These are phyloP conservation scores for Emmonsiellopsis sp. DNA, from an alignment of 2,329 filamentous ascomycete genomes.

Conservation along the genomic window DNA sequence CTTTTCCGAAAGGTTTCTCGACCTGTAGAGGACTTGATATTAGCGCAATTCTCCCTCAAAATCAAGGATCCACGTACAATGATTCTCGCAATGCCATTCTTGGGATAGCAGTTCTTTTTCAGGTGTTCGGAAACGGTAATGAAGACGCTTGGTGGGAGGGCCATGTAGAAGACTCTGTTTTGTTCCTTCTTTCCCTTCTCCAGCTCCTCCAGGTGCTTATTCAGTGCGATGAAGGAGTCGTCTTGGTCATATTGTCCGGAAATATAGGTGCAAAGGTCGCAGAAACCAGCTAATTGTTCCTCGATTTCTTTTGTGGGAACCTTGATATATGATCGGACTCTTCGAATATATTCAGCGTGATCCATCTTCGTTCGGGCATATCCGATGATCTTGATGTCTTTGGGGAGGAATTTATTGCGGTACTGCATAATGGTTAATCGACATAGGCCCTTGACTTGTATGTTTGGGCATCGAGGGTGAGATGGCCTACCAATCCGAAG, in stretches of 20 bases:
- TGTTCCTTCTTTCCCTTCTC: constrained; percentile 75
- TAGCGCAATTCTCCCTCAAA: background rate
- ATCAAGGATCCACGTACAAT: constrained; percentile 56
- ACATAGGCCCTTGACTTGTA: constrained; percentile 1
- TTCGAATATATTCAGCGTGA: constrained; percentile 84
- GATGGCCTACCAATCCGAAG: constrained; percentile 78
- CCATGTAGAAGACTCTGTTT: constrained; percentile 98
- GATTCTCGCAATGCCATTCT: constrained; percentile 80
- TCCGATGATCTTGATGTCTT: constrained; percentile 92
- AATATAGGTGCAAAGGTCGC: constrained; percentile 79
- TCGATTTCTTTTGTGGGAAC: constrained; percentile 95
- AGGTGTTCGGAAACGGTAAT: constrained; percentile 94
- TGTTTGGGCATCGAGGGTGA: background rate
- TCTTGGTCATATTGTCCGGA: constrained; percentile 98
- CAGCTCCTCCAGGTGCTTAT: constrained; percentile 75
- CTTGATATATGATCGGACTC: constrained; percentile 98
- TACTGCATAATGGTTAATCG: constrained; percentile 49
- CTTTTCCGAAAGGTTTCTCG: constrained; percentile 98
- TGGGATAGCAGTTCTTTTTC: constrained; percentile 94
- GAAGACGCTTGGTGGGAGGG: constrained; percentile 93
- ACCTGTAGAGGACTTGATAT: constrained; percentile 48
- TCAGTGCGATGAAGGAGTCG: constrained; percentile 79
- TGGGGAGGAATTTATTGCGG: constrained; percentile 95
- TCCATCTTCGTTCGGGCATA: constrained; percentile 99
- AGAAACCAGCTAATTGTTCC: constrained; percentile 88